A percentile compares a stretch with the other conserved stretches of the same genome.
These are phyloP conservation scores for Leishmania guyanensis DNA, from an alignment of 208 protist species.

Conservation along the genomic window DNA sequence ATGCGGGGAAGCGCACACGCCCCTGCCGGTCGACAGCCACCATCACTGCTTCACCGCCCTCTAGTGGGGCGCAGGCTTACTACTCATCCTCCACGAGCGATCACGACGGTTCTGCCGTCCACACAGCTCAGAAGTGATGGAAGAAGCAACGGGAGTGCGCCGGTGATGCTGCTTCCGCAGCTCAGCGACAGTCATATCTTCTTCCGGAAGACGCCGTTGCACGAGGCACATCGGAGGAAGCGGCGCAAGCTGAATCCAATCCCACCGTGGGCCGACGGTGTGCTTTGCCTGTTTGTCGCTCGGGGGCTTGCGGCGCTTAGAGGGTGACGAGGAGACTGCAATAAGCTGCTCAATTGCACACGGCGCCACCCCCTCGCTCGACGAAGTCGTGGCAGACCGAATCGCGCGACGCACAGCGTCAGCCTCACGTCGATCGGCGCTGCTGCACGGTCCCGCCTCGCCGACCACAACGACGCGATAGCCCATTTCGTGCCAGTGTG, in stretches of 20 bases:
- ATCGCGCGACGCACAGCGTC: slow-evolving; percentile 7
- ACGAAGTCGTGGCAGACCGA: neutral
- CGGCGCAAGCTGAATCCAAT: slow-evolving; percentile 48
- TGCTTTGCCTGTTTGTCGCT: neutral
- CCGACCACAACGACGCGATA: slow-evolving; percentile 76
- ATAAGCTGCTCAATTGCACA: neutral
- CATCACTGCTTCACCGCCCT: neutral
- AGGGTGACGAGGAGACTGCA: neutral
- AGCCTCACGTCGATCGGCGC: neutral
- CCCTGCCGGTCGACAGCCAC: neutral
- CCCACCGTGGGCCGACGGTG: neutral
- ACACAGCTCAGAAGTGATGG: neutral
- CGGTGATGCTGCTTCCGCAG: slow-evolving; percentile 8
- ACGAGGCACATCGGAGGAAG: slow-evolving; percentile 69
- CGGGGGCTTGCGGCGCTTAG: neutral
- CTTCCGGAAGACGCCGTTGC: slow-evolving; percentile 43
- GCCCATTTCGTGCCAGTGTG: slow-evolving; percentile 75
- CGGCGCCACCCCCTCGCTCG: neutral
- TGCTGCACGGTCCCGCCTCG: neutral
- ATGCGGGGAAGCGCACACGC: neutral
- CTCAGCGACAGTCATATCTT: slow-evolving; percentile 17
- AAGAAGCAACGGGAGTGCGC: neutral
- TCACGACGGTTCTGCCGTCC: neutral
- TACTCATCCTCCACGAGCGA: neutral
- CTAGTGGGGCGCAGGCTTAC: slow-evolving; percentile 14